Percentiles rank a stretch among this genome's conserved stretches.
Evolutionary conservation across 1,284 basidiomycete species (phyloP).

Genomic region (Sanghuangporus baumii): DNA sequence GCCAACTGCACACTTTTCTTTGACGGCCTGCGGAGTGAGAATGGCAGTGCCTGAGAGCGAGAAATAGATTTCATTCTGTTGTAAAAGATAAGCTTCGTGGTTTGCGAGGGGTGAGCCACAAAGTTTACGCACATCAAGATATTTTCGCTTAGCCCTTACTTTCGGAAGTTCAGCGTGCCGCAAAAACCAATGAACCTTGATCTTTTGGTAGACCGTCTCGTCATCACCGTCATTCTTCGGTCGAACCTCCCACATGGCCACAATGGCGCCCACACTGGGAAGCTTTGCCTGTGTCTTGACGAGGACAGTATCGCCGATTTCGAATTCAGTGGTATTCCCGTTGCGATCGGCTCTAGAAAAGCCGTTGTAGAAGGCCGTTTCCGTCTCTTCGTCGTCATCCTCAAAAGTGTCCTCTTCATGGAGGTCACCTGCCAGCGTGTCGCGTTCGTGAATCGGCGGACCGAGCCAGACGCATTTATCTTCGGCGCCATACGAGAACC

Average conservation of each 20-base stretch:
- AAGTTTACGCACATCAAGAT: conserved; percentile 42
- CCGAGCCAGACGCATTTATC: conserved; percentile 36
- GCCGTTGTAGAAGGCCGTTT: conserved; percentile 37
- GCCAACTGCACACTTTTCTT: conserved; percentile 46
- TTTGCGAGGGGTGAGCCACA: conserved; percentile 10
- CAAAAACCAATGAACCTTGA: conserved; percentile 69
- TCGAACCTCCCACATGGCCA: conserved; percentile 57
- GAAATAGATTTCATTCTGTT: conserved; percentile 67
- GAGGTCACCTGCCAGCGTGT: conserved; percentile 29
- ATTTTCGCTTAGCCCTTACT: conserved; percentile 49
- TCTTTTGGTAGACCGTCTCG: conserved; percentile 33
- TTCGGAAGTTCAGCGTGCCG: conserved; percentile 53
- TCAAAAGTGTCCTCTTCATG: conserved; percentile 25
- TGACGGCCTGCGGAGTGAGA: conserved; percentile 44
- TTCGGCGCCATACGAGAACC: conserved; percentile 25
- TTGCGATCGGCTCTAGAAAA: conserved; percentile 22
- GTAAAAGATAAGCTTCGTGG: not conserved
- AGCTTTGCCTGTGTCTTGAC: conserved; percentile 47
- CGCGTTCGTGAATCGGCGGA: conserved; percentile 34
- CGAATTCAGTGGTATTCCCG: conserved; percentile 29
- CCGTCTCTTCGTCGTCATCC: conserved; percentile 26
- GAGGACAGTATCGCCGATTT: conserved; percentile 59
- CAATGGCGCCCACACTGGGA: conserved; percentile 60
- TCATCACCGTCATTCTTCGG: conserved; percentile 25
- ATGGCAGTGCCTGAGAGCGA: conserved; percentile 44